Conservation (phyloP, 441 rosid genomes). For the Dalechampia spathulata region DNA sequence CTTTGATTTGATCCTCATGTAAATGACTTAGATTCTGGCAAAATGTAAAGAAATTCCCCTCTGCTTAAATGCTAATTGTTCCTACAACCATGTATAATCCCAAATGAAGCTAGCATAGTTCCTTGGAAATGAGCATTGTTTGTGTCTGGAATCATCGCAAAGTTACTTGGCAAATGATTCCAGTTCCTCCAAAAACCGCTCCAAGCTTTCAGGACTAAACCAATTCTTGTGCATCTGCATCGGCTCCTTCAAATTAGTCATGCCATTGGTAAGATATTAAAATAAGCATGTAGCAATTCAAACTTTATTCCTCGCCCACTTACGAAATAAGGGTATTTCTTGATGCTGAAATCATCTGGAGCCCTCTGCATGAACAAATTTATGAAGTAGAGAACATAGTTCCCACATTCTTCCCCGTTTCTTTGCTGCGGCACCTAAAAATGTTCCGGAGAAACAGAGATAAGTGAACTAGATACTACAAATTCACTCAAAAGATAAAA, state of each 20-base stretch:
- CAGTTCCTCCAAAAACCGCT: constrained; percentile 40
- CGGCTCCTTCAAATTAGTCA: not conserved
- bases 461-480: not conserved
- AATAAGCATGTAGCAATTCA: not conserved
- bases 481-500: not conserved
- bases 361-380: constrained; percentile 57
- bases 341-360: constrained; percentile 38
- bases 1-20: too few relatives aligned
- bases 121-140: not conserved
- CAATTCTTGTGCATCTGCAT: constrained; percentile 74
- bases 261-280: not conserved
- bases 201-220: constrained; percentile 51
- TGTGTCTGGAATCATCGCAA: not conserved
- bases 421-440: constrained; percentile 89
- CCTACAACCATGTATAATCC: not conserved
- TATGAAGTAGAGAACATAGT: constrained; percentile 68
- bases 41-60: not conserved
- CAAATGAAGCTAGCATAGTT: not conserved
- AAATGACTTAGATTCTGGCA: not conserved
- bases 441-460: not conserved
- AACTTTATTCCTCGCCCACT: too few relatives aligned
- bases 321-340: constrained; percentile 62
- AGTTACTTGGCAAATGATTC: constrained; percentile 18
- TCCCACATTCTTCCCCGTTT: constrained; percentile 70
- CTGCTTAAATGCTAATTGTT: not conserved